Conservation (phyloP, 2,329 filamentous ascomycete genomes). For the Escovopsis sp. region DNA sequence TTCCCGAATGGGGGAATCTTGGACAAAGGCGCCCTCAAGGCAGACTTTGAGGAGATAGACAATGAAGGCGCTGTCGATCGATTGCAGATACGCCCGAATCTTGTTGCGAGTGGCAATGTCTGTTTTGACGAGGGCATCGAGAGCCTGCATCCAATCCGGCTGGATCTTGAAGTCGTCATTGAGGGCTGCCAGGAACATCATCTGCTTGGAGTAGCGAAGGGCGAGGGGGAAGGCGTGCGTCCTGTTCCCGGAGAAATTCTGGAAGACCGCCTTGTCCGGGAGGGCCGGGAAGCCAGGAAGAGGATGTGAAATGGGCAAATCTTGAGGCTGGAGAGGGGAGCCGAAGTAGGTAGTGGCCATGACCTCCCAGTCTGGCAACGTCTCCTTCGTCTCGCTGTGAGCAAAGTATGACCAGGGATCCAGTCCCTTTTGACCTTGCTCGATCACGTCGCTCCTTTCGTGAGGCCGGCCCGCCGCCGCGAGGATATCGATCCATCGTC, state of each 20-base stretch:
- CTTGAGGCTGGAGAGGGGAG: constrained; percentile 15
- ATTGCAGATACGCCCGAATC: constrained; percentile 38
- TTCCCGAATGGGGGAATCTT: constrained; percentile 26
- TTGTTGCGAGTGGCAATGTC: constrained; percentile 48
- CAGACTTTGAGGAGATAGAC: constrained; percentile 34
- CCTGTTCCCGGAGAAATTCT: constrained; percentile 31
- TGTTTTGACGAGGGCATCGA: constrained; percentile 57
- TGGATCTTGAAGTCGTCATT: constrained; percentile 42
- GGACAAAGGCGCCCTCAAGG: constrained; percentile 39
- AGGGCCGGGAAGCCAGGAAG: background rate
- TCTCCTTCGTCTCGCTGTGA: constrained; percentile 25
- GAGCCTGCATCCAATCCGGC: constrained; percentile 69
- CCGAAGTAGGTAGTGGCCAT: constrained; percentile 36
- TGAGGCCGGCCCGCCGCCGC: constrained; percentile 52
- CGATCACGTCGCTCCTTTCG: constrained; percentile 67
- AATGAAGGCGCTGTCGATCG: constrained; percentile 23
- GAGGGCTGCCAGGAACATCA: constrained; percentile 35
- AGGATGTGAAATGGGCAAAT: constrained; percentile 12
- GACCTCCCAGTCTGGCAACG: constrained; percentile 35
- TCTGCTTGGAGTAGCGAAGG: constrained; percentile 48
- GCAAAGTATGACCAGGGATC: constrained; percentile 45
- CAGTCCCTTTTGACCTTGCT: constrained; percentile 79
- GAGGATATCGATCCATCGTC: constrained; percentile 77
- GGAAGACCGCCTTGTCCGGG: constrained; percentile 15
- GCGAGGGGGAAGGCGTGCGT: constrained; percentile 50